Base-by-base conservation (phyloP, 1,284 basidiomycete species). In the Pholiota adiposa region DNA sequence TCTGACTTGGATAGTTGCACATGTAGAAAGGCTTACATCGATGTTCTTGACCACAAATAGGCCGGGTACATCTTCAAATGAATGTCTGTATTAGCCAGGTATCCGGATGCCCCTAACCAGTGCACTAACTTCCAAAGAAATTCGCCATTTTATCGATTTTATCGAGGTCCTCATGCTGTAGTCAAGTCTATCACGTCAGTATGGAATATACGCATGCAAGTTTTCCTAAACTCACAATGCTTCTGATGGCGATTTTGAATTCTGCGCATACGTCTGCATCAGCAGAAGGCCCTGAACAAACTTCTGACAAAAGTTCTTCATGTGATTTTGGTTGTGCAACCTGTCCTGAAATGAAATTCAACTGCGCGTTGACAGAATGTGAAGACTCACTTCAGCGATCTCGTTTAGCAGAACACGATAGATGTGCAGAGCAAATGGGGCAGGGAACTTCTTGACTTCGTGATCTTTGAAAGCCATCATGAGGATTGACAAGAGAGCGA, bases 331-430 rank as follows among this genome's bases (percentile, higher is more conserved):
- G 78, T 52, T 70, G 67, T 19, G 75, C 69, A 21, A 80, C 74
- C 79, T 81, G 53, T 31, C 46, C 18, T 51, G 40, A 27, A 21
- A 34, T 56, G 52, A 58, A 55, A 25, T 50, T 50, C 52, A 21
- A 12, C 31, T 33, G 36, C 29, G n/a, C 14, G 31, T 21, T 31
- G 46, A 54, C 27, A 19, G 18, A 18, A 14, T 43, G 14, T 23
- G 27, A 34, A 23, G 25, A 60, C 71, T 29, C 63, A 73, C 82
- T 74, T 83, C 81, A 7, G 84, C 79, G 4, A 87, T 77, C 72
- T 90, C 87, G 60, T 80, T 79, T 54, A 92, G 73, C 27, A 92
- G 76, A 57, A 87, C 73, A 25, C 86, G 83, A 65, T 86, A 83
- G 11, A 90, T 67, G 64, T 87, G 83, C 23, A 91, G 75, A n/a